phyloP scores from a whole-genome alignment of 2,329 filamentous ascomycete genomes.

The Curvularia lunata region DNA sequence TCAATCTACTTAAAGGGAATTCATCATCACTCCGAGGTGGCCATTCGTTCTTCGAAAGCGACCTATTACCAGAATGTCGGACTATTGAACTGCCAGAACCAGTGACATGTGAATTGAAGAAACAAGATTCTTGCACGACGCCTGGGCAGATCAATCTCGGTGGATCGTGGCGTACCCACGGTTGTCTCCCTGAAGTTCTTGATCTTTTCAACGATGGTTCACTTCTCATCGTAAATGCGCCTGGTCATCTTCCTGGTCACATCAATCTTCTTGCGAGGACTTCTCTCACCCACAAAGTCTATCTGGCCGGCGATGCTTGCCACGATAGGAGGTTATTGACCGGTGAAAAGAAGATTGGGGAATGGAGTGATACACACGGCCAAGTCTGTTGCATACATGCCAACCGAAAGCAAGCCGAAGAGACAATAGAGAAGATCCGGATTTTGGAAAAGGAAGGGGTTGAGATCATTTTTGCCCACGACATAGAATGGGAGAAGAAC shows the following conservation, averaged over 20 bases:
- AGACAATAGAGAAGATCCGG: conserved; percentile 54
- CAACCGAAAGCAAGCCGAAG: conserved; percentile 54
- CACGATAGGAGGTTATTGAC: conserved; percentile 60
- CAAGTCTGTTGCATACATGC: conserved; percentile 60
- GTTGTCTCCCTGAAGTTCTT: conserved; percentile 53
- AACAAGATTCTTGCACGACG: background rate
- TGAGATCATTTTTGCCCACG: conserved; percentile 61
- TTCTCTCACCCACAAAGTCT: conserved; percentile 50
- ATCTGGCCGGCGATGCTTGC: conserved; percentile 62
- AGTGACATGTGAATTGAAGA: background rate
- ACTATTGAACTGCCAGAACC: conserved; percentile 55
- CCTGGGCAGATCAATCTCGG: conserved; percentile 20
- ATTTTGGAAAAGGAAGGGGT: conserved; percentile 51
- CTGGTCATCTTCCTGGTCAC: conserved; percentile 62
- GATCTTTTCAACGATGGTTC: conserved; percentile 59
- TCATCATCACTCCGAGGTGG: conserved; percentile 32
- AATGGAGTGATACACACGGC: conserved; percentile 57
- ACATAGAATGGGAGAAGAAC: conserved; percentile 56
- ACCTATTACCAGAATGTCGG: conserved; percentile 52
- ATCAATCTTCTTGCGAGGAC: conserved; percentile 58
- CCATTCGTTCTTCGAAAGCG: conserved; percentile 53
- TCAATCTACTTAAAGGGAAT: conserved; percentile 31
- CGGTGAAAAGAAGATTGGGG: conserved; percentile 60
- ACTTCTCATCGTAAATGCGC: conserved; percentile 57
- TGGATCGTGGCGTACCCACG: conserved; percentile 53